These are phyloP conservation scores for Calonectria pteridis DNA, from an alignment of 2,329 filamentous ascomycete genomes.

Conservation along the genomic window DNA sequence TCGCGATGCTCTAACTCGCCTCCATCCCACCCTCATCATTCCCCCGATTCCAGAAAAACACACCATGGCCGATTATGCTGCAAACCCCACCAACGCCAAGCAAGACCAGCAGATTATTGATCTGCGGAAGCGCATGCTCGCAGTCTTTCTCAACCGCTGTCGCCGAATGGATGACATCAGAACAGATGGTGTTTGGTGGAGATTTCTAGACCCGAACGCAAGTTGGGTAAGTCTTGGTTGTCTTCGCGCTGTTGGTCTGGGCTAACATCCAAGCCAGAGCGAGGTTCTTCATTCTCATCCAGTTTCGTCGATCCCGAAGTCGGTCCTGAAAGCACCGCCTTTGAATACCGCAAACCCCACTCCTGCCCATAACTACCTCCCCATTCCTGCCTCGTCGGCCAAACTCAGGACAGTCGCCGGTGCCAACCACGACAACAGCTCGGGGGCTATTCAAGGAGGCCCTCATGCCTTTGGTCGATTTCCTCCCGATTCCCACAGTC, in stretches of 20 bases:
- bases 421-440: slow-evolving; percentile 48
- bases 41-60: slow-evolving; percentile 99
- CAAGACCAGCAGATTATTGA: slow-evolving; percentile 98
- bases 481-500: slow-evolving; percentile 79
- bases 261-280: slow-evolving; percentile 66
- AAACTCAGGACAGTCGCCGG: slow-evolving; percentile 77
- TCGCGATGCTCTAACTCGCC: slow-evolving; percentile 85
- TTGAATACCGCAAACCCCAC: slow-evolving; percentile 94
- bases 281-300: slow-evolving; percentile 96
- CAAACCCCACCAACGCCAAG: slow-evolving; percentile 97
- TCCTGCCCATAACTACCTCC: slow-evolving; percentile 86
- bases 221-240: slow-evolving; percentile 81
- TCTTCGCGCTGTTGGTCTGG: not conserved
- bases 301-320: slow-evolving; percentile 91
- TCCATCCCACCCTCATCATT: slow-evolving; percentile 95
- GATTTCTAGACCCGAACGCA: slow-evolving; percentile 96
- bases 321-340: slow-evolving; percentile 94
- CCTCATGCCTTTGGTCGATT: slow-evolving; percentile 81
- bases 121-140: slow-evolving; percentile 94
- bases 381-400: slow-evolving; percentile 85
- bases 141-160: slow-evolving; percentile 94
- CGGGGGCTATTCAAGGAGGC: slow-evolving; percentile 54
- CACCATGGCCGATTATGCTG: slow-evolving; percentile 97
- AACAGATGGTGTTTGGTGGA: slow-evolving; percentile 96
- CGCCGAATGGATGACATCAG: slow-evolving; percentile 91